These are phyloP conservation scores for Candida cerambycidarum DNA, from an alignment of 805 yeast genomes.

Conservation along the genomic window DNA sequence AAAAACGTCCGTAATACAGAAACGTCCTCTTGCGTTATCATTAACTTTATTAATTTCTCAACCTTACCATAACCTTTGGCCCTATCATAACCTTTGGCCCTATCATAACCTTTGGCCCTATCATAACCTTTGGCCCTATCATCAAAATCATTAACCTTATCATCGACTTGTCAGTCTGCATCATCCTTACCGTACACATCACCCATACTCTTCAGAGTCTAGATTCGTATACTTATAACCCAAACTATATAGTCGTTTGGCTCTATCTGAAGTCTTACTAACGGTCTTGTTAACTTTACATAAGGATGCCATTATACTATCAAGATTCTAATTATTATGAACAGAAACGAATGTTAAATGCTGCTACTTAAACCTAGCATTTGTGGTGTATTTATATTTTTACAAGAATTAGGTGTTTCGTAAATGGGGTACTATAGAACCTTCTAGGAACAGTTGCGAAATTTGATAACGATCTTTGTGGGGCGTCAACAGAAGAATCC, in stretches of 20 bases:
- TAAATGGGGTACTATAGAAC: constrained; percentile 3
- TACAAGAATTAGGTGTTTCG: no score
- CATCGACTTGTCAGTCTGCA: no score
- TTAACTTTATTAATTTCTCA: no score
- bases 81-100: no score
- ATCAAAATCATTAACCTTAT: no score
- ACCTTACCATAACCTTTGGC: no score
- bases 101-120: no score
- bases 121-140: no score
- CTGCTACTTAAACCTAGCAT: not conserved
- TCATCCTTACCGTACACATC: no score
- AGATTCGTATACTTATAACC: not conserved
- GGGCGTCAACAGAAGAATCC: constrained; percentile 1
- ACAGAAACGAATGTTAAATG: not conserved
- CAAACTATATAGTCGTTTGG: constrained; percentile 2
- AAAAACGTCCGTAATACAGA: no score
- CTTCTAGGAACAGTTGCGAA: constrained; percentile 4
- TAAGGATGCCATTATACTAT: not conserved
- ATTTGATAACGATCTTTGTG: not conserved
- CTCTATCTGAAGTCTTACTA: not conserved
- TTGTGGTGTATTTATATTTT: not conserved
- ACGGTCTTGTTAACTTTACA: not conserved
- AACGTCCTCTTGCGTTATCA: no score
- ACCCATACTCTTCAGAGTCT: not conserved
- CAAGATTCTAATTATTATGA: not conserved